Base-by-base conservation (phyloP, 2,329 filamentous ascomycete species). In the Colletotrichum gloeosporioides region DNA sequence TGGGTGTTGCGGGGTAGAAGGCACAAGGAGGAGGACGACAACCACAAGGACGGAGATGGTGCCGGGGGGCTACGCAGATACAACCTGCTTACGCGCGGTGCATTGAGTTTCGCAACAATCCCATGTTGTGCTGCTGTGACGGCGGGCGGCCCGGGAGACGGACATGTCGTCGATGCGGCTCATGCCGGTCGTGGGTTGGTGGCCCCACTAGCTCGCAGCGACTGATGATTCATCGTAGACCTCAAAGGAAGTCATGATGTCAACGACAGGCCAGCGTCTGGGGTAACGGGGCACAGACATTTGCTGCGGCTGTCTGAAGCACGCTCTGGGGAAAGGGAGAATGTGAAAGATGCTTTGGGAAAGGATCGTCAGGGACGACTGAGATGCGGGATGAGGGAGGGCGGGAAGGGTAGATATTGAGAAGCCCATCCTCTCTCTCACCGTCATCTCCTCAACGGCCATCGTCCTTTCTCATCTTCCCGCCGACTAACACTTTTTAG, bases 201-300 rank as follows among this genome's bases (percentile, higher is more conserved):
- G 0, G 53, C 53, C 63, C 62, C 49, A 27, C 62, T 12, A 64
- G 62, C 34, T 64, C 62, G 62, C n/a, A 5, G 44, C 18, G 44
- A 36, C 29, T 74, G 74, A 73, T 76, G 74, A 76, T 69, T 76
- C 74, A 76, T 76, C 59, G 71, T 53, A 53, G 18, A 25, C 18
- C 49, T 8, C 27, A 8, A 32, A 32, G 29, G 9, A 69, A 36
- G 65, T 73, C 55, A 55, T 76, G 74, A 76, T 74, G 74, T 76
- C 74, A 76, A 74, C 44, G 70, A 69, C 69, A 22, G 34, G 25
- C 15, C 13, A 16, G 29, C 16, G 32, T 62, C 22, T 29, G 32
- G 16, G 55, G 27, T 16, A 36, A 63, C 44, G 44, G n/a, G 61
- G 65, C 70, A 76, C 74, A 76, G 74, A 74, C 70, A 27, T 9